phyloP scores from a whole-genome alignment of 2,329 filamentous ascomycete species.

The Apiospora pterosperma region DNA sequence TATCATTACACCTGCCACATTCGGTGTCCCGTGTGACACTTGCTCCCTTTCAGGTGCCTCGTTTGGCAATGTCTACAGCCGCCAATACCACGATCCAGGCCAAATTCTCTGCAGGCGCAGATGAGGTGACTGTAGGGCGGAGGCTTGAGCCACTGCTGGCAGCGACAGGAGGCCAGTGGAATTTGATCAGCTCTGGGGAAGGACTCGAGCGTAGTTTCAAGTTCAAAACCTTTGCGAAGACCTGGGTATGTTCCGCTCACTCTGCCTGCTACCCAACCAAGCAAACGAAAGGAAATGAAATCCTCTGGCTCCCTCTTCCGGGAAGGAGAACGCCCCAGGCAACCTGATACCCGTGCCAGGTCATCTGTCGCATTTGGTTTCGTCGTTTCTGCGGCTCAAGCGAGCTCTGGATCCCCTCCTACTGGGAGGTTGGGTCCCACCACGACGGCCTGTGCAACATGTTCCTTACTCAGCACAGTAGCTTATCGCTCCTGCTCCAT shows the following conservation, averaged over 20 bases:
- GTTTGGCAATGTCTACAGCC: not conserved
- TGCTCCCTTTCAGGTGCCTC: not conserved
- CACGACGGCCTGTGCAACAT: not conserved
- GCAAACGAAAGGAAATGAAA: not conserved
- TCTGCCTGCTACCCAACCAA: not conserved
- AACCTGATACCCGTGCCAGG: not conserved
- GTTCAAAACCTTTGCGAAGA: conserved; percentile 64
- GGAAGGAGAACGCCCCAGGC: too few relatives aligned
- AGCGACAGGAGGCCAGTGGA: conserved; percentile 42
- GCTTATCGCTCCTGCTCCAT: not conserved
- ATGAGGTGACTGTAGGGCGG: conserved; percentile 33
- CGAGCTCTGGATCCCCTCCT: not conserved
- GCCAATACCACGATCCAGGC: conserved; percentile 11
- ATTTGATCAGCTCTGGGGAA: conserved; percentile 44
- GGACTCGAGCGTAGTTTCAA: conserved; percentile 58
- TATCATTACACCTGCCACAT: not conserved
- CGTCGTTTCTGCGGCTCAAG: conserved; percentile 1
- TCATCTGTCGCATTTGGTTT: not conserved
- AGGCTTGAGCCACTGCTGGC: conserved; percentile 33
- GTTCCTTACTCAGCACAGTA: not conserved
- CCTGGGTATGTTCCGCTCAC: conserved; percentile 48
- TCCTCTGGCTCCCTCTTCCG: not conserved
- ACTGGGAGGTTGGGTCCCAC: not conserved
- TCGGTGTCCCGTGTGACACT: not conserved
- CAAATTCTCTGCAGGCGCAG: conserved; percentile 43